Percentiles rank a stretch among this genome's conserved stretches.
Conservation (phyloP, 495 filamentous ascomycete genomes). For the Acidomyces sp. region DNA sequence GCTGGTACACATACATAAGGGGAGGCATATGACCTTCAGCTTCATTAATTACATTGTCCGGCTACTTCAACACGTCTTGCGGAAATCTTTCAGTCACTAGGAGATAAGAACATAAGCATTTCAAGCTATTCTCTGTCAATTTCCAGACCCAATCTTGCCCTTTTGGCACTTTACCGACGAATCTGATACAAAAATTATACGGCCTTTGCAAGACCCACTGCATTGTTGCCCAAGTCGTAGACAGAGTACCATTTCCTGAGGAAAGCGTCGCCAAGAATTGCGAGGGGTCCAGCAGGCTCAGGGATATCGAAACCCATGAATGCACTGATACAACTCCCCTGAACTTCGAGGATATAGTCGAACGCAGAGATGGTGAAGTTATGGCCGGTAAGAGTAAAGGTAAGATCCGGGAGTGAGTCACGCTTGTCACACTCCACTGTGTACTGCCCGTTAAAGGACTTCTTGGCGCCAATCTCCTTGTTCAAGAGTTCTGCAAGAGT, state of each 20-base stretch:
- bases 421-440: conserved; percentile 79
- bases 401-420: conserved; percentile 69
- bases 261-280: conserved; percentile 96
- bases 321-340: conserved; percentile 88
- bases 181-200: conserved; percentile 6
- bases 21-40: too few species aligned
- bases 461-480: conserved; percentile 95
- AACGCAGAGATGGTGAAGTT: conserved; percentile 80
- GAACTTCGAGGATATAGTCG: conserved; percentile 94
- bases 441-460: conserved; percentile 91
- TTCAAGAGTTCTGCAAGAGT: conserved; percentile 94
- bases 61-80: too few species aligned
- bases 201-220: conserved; percentile 76
- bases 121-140: too few species aligned
- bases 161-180: too few species aligned
- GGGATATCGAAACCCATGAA: conserved; percentile 99
- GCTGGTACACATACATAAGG: too few species aligned
- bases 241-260: conserved; percentile 94
- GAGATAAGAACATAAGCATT: too few species aligned
- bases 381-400: conserved; percentile 74
- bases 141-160: too few species aligned
- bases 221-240: conserved; percentile 76
- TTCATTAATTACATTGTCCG: too few species aligned
- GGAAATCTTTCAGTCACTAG: too few species aligned
- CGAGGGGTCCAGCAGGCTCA: conserved; percentile 78